Evolutionary conservation across 2,329 filamentous ascomycete species (phyloP), one percentile per base, ranked within the genome.

Genomic region (Arthrobotrys sinensis): DNA sequence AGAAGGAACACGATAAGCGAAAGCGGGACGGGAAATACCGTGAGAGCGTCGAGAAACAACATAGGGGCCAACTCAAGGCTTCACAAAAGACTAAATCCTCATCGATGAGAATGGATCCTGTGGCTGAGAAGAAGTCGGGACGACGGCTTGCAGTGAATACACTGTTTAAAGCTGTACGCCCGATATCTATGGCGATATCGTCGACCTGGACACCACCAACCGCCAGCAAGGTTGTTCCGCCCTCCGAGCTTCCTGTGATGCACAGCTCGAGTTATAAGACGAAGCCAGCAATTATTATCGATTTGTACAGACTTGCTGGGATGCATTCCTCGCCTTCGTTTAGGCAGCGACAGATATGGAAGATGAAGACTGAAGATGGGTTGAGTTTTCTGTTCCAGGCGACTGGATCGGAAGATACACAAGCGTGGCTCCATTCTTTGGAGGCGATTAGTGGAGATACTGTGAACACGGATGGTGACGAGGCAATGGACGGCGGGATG

Each of bases 181-280:
- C 82, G 3, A 82, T 82, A 53, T 82, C 81, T 4, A 82, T 82
- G 81, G 82, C 82, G 19, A 80, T 82, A 50, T 82, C 81, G 0
- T 80, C 79, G 14, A 79, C 80, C n/a, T 82, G 82, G 82, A 81
- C 81, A 16, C 81, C 81, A 4, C 82, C 82, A 21, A 81, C 81
- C 34, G 73, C 78, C 7, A 77, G 80, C 34, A 77, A 80, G 16
- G 78, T 81, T 46, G 71, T 82, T 38, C 68, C 81, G n/a, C 80
- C 81, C 19, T 73, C 66, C 16, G 81, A 82, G 16, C 62, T 82
- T 4, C 82, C 82, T 34, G 36, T 80, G 14, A 79, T 81, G 34
- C 80, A 82, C 52, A 80, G 80, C 4, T 57, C 64, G 28, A 69
- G 46, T 60, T 57, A 75, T 34, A 60, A 70, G 28, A 81, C 80